Evolutionary conservation across 768 basidiomycete genomes (phyloP).

Genomic region (Agaricus bisporus): DNA sequence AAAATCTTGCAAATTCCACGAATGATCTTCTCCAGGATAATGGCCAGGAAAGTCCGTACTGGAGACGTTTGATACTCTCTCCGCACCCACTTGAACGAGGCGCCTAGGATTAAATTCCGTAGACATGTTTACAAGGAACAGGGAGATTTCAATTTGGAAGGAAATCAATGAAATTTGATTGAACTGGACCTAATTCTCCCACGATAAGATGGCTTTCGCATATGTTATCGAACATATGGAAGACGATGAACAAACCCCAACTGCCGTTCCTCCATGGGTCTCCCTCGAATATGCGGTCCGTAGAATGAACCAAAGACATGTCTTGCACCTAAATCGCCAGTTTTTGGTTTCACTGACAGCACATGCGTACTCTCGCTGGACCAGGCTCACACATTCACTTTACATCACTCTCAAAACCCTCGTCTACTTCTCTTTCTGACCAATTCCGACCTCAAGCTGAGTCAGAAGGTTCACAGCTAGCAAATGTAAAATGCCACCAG

Average conservation of each 20-base stretch:
- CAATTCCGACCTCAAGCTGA: slow-evolving; percentile 7
- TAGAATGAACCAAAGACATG: slow-evolving; percentile 7
- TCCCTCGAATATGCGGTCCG: slow-evolving; percentile 82
- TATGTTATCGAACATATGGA: slow-evolving; percentile 89
- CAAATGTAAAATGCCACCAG: slow-evolving; percentile 40
- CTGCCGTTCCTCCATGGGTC: slow-evolving; percentile 83
- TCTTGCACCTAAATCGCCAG: neutral
- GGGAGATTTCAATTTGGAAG: neutral
- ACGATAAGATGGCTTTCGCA: slow-evolving; percentile 29
- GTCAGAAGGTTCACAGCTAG: slow-evolving; percentile 14
- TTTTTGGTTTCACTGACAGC: slow-evolving; percentile 23
- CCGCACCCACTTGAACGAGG: slow-evolving; percentile 64
- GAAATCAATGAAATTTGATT: neutral
- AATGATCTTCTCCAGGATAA: slow-evolving; percentile 76
- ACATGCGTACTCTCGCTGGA: slow-evolving; percentile 81
- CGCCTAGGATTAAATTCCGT: slow-evolving; percentile 28
- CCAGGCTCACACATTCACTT: slow-evolving; percentile 63
- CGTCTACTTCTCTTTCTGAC: slow-evolving; percentile 45
- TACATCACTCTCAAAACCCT: slow-evolving; percentile 78
- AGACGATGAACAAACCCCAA: slow-evolving; percentile 74
- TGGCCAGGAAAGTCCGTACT: slow-evolving; percentile 91
- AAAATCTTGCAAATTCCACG: slow-evolving; percentile 77
- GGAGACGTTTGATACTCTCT: slow-evolving; percentile 73
- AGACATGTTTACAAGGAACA: slow-evolving; percentile 1
- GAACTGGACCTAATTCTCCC: neutral